These are phyloP conservation scores for Aspergillus bombycis DNA, from an alignment of 2,329 filamentous ascomycete species.

Conservation along the genomic window DNA sequence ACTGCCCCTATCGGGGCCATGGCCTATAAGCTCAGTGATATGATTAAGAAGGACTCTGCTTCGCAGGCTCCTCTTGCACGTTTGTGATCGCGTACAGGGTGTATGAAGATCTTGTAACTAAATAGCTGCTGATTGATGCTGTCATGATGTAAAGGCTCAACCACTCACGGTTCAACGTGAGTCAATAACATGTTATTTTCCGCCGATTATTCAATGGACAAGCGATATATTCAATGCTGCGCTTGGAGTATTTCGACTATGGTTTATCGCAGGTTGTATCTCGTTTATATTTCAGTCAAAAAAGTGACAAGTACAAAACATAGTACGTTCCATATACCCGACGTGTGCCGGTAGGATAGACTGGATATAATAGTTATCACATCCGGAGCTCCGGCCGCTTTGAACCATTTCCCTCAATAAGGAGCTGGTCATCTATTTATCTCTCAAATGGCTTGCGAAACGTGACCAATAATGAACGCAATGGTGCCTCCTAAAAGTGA, in stretches of 20 bases:
- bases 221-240: too few relatives aligned
- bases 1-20: conserved; percentile 24
- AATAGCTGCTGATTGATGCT: too few relatives aligned
- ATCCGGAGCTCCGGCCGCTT: not conserved
- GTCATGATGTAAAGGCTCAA: too few relatives aligned
- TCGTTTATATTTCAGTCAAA: too few relatives aligned
- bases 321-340: too few relatives aligned
- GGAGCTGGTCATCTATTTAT: not conserved
- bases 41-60: conserved; percentile 13
- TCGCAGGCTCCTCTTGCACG: not conserved
- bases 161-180: too few relatives aligned
- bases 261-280: too few relatives aligned
- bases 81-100: not conserved
- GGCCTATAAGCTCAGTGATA: conserved; percentile 22
- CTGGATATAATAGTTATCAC: not conserved
- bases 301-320: too few relatives aligned
- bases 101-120: too few relatives aligned
- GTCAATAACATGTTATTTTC: too few relatives aligned
- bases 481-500: not conserved
- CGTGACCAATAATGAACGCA: not conserved
- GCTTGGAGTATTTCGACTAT: too few relatives aligned
- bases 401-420: not conserved
- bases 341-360: not conserved
- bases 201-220: too few relatives aligned
- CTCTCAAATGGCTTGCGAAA: not conserved